Evolutionary conservation across 306 rosid genomes (phyloP), one percentile per base, ranked within the genome.

Genomic region (Rosa lucieae): DNA sequence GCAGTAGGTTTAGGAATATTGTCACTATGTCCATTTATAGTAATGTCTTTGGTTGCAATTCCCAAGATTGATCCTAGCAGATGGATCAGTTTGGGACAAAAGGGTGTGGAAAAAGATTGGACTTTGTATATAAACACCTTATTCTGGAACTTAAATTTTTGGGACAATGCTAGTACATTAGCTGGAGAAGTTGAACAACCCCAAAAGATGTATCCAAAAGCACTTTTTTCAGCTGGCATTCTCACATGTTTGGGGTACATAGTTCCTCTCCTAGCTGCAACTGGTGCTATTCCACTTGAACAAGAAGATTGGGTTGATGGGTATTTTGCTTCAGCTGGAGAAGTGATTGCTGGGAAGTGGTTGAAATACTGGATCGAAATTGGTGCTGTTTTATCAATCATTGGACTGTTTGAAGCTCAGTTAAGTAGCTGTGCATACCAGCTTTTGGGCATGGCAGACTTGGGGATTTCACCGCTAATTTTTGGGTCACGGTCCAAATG

Each of bases 321-420:
- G 52, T 87, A 85, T 78, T 87, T 86, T 78, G 97, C 97, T 5
- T 63, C 79, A 52, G 92, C 78, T 13, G 98, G 93, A 8, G 89
- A 68, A 47, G 47, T 86, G 8, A 82, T 93, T 73, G 94, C 81
- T 44, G 98, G 98, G 8, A 82, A 83, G 26, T 93, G 98, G 97
- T 80, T 93, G 84, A 89, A 91, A 67, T 53, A 82, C 23, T 93
- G 97, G 91, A 83, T 93, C 79, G 97, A 90, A 79, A 76, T 91
- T 12, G 97, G 98, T 11, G 92, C 93, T 17, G 89, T 86, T 70
- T 72, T 93, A 48, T 88, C 95, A 15, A 80, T 85, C 49, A 63
- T 90, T 68, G 98, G 98, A 0, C 80, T 93, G 0, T 93, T 66
- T 75, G 91, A 93, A 82, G 98, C 97, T 13, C 97, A 93, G 78